Conservation (phyloP, 192 early-diverging fungal species). For the Hyaloraphidium curvatum region DNA sequence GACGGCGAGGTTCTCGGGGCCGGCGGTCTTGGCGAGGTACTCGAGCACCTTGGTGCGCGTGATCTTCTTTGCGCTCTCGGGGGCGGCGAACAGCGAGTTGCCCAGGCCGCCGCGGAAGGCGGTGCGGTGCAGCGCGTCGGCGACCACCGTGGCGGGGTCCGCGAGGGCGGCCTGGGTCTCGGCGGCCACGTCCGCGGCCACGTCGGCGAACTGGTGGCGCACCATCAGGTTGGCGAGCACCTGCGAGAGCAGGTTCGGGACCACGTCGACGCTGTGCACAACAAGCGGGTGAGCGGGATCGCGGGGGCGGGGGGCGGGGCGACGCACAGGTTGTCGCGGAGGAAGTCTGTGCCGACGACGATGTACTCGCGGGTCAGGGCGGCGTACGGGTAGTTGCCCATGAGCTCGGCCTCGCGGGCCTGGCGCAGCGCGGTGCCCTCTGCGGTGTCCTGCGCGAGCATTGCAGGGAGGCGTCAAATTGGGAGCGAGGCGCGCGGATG, state of each 20-base stretch:
- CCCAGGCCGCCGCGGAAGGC: conserved; percentile 91
- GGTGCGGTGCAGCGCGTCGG: conserved; percentile 67
- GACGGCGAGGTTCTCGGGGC: conserved; percentile 53
- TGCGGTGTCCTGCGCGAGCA: conserved; percentile 46
- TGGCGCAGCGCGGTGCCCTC: conserved; percentile 68
- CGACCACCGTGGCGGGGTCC: conserved; percentile 38
- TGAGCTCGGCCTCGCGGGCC: conserved; percentile 75
- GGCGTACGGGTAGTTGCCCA: conserved; percentile 66
- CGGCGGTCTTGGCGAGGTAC: conserved; percentile 52
- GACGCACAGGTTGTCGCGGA: conserved; percentile 69
- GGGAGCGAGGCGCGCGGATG: not conserved
- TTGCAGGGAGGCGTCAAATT: not conserved
- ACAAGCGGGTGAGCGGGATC: not conserved
- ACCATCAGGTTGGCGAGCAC: conserved; percentile 61
- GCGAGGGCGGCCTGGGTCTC: conserved; percentile 45
- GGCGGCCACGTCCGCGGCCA: conserved; percentile 32
- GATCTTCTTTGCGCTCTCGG: conserved; percentile 32
- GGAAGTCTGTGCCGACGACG: conserved; percentile 72
- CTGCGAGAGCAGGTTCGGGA: conserved; percentile 47
- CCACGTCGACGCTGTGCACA: conserved; percentile 48
- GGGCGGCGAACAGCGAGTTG: conserved; percentile 71
- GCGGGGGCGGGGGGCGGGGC: not conserved
- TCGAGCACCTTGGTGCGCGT: conserved; percentile 46
- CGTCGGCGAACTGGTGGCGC: conserved; percentile 69
- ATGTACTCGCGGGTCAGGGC: conserved; percentile 66